Evolutionary conservation across 1,284 basidiomycete genomes (phyloP), one percentile per base, ranked within the genome.

Genomic region (Sporisorium iseilematis-ciliati): DNA sequence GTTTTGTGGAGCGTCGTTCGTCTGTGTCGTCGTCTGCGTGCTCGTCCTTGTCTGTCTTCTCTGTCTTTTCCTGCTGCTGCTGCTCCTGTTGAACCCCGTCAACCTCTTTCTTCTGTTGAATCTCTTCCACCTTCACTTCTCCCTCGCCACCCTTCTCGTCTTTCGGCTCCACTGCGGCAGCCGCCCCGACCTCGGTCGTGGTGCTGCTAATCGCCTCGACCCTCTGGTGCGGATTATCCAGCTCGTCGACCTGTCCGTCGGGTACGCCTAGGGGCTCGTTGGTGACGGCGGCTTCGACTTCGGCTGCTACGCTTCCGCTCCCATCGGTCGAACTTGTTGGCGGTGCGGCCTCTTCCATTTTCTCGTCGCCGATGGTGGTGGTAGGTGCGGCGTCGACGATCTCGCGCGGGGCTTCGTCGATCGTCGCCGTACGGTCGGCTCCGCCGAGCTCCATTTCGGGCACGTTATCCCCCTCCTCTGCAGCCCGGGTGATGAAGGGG

Each of bases 361-460:
- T 11, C 6, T 2, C 31, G 2, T 33, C 31, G 4, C 31, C 6
- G 10, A 16, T 41, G 6, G n/a, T 14, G 2, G 29, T 16, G 29
- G 33, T 33, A 2, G 68, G 68, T 0, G 57, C 54, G 6, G 45
- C 26, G 40, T 57, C 62, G 26, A 70, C 54, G 18, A 70, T 55
- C 14, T 70, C 58, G 26, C 41, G 65, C 26, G 58, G 62, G 12
- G 46, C 7, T 1, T 1, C 26, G n/a, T 65, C 26, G n/a, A n/a
- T n/a, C 0, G 25, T 42, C 1, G 41, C 38, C 0, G 73, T 75
- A 2, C 67, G 33, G 51, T 75, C 73, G 18, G 73, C 73, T 3
- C 73, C 64, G 1, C 60, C 54, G 18, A 71, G 42, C 38, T 75
- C 73, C 20, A 75, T 23, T 11, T 70, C 67, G 1, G 73, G 73